Evolutionary conservation across 208 protist genomes (phyloP).

Genomic region (Acanthamoeba sp.): DNA sequence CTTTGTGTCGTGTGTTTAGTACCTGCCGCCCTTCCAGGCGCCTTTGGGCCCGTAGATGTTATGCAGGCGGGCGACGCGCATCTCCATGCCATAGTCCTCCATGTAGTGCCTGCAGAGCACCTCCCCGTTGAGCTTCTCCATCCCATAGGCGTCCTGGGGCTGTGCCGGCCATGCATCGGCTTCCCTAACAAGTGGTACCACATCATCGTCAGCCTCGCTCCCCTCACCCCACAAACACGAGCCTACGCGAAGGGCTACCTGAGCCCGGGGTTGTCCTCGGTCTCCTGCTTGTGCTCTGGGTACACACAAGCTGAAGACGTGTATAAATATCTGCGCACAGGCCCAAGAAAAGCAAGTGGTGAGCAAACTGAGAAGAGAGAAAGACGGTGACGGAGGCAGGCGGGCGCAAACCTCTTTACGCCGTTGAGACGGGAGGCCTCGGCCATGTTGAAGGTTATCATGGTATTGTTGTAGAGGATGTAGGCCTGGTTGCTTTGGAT

Average conservation of each 20-base stretch:
- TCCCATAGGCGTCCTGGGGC: slow-evolving; percentile 89
- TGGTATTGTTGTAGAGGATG: slow-evolving; percentile 94
- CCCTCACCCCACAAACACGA: background rate
- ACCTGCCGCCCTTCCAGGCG: slow-evolving; percentile 90
- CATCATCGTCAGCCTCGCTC: slow-evolving; percentile 79
- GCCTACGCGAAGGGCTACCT: background rate
- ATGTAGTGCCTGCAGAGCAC: slow-evolving; percentile 90
- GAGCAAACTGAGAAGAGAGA: no score
- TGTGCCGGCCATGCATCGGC: slow-evolving; percentile 91
- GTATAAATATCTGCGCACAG: slow-evolving; percentile 86
- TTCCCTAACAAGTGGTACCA: slow-evolving; percentile 85
- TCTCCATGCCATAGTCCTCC: no score
- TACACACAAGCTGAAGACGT: slow-evolving; percentile 92
- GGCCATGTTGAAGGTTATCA: slow-evolving; percentile 92
- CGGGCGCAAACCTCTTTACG: slow-evolving; percentile 79
- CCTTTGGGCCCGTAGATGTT: slow-evolving; percentile 93
- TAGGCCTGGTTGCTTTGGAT: slow-evolving; percentile 93
- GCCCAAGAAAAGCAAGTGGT: background rate
- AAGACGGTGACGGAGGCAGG: background rate
- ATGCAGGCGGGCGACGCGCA: slow-evolving; percentile 92
- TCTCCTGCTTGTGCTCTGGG: slow-evolving; percentile 90
- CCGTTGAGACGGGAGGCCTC: slow-evolving; percentile 86
- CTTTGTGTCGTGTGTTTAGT: no score
- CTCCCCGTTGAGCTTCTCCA: slow-evolving; percentile 92
- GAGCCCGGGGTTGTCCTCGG: slow-evolving; percentile 23